Evolutionary conservation across 1,284 basidiomycete genomes (phyloP), one percentile per base, ranked within the genome.

Genomic region (Albatrellus sp.): DNA sequence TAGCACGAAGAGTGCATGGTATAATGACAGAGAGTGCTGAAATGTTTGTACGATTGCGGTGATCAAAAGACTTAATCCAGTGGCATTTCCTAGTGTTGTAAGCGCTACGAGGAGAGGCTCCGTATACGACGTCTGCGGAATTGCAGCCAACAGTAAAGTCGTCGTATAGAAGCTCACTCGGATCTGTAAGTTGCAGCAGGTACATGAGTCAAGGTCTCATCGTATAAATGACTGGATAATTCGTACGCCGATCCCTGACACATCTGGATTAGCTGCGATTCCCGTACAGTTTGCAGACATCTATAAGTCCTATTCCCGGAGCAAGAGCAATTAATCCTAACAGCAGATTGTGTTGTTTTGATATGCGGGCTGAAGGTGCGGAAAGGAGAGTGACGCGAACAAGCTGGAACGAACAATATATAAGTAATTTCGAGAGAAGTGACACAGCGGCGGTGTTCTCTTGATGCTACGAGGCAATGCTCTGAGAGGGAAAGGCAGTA

Each of bases 91-190:
- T 42, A 40, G 24, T 41, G 33, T 14, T 28, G 40, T 43, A n/a
- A 51, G 12, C 2, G 29, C 17, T 4, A 17, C 19, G 6, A 50
- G 24, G 5, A 51, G 20, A 10, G 43, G 42, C 24, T 47, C 41
- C 7, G 49, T 50, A 5, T 40, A 9, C 14, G 42, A 35, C 2
- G 34, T 45, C 7, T 14, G 12, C 2, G 50, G 50, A 12, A 47
- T 28, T n/a, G 40, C 1, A 1, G 50, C 40, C 5, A 47, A 37
- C 5, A 50, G 14, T 1, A 46, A 1, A 19, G 49, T 44, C 1
- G 44, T 50, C 12, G 2, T 19, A 17, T 51, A 51, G 29, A 50
- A 45, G 40, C 49, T 50, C 40, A 51, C 5, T 13, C 50, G 48
- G 34, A 51, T 34, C 50, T 51, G 35, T 14, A 19, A 12, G 3